A percentile compares a stretch with the other conserved stretches of the same genome.
Evolutionary conservation across 2,329 filamentous ascomycete species (phyloP).

Genomic region (Fusarium denticulatum): DNA sequence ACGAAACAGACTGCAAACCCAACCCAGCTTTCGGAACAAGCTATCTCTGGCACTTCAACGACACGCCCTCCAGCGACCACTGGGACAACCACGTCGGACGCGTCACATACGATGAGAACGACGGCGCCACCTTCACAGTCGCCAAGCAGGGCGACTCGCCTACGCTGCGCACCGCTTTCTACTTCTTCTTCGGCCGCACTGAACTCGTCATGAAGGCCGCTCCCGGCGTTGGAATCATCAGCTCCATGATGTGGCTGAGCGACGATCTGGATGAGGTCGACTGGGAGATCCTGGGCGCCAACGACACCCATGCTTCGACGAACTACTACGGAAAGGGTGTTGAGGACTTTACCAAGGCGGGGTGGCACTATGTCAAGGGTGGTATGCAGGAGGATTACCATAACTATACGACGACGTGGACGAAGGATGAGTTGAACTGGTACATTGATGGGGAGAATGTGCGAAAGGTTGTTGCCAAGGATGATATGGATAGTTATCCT

Average conservation of each 20-base stretch:
- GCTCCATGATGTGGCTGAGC: conserved; percentile 83
- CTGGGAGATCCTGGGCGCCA: conserved; percentile 81
- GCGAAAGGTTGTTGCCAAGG: conserved; percentile 69
- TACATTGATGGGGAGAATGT: conserved; percentile 74
- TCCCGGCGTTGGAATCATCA: conserved; percentile 78
- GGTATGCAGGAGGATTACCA: conserved; percentile 70
- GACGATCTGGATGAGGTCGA: conserved; percentile 90
- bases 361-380: conserved; percentile 64
- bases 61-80: conserved; percentile 67
- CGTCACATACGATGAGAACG: conserved; percentile 67
- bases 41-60: conserved; percentile 72
- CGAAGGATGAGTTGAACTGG: conserved; percentile 71
- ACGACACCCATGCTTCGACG: conserved; percentile 69
- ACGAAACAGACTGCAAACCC: conserved; percentile 72
- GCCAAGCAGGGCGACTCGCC: conserved; percentile 76
- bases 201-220: conserved; percentile 83
- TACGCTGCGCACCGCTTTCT: conserved; percentile 81
- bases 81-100: conserved; percentile 72
- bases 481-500: conserved; percentile 72
- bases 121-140: conserved; percentile 79
- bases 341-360: conserved; percentile 70
- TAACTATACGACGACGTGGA: conserved; percentile 83
- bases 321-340: conserved; percentile 85
- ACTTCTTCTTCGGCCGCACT: conserved; percentile 85
- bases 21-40: conserved; percentile 76